phyloP scores from a whole-genome alignment of 2,329 filamentous ascomycete genomes.

The Hypoxylon sp. region DNA sequence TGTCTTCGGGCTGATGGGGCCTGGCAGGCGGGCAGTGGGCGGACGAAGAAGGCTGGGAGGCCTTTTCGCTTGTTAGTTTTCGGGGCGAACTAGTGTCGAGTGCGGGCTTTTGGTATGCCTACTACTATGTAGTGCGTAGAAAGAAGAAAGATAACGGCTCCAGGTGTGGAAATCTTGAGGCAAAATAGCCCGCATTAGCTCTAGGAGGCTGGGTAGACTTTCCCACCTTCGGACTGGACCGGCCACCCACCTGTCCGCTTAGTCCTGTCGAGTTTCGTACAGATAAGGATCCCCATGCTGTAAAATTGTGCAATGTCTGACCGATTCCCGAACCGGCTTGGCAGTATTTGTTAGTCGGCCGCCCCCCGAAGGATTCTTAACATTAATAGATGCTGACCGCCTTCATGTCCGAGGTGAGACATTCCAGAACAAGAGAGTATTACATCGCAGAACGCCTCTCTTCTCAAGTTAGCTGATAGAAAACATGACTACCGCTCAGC shows the following conservation, averaged over 20 bases:
- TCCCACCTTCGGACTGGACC: neutral
- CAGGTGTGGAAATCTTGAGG: neutral
- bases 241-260: neutral
- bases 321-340: conserved; percentile 34
- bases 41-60: no score
- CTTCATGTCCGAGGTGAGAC: conserved; percentile 5
- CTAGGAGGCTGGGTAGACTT: conserved; percentile 13
- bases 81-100: conserved; percentile 15
- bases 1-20: conserved; percentile 9
- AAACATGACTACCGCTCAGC: conserved; percentile 67
- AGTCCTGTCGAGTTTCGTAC: conserved; percentile 1
- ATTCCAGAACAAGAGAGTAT: conserved; percentile 3
- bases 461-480: conserved; percentile 4
- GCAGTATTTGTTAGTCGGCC: conserved; percentile 15
- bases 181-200: conserved; percentile 10
- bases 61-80: conserved; percentile 21
- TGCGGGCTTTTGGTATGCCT: conserved; percentile 1
- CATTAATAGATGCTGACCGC: conserved; percentile 27
- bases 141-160: conserved; percentile 19
- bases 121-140: neutral
- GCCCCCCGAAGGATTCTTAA: conserved; percentile 6
- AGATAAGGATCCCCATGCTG: conserved; percentile 15
- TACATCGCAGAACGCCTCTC: neutral
- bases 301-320: conserved; percentile 9
- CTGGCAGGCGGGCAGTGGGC: no score